These are phyloP conservation scores for Rhinocladiella similis DNA, from an alignment of 2,329 filamentous ascomycete species.

Conservation along the genomic window DNA sequence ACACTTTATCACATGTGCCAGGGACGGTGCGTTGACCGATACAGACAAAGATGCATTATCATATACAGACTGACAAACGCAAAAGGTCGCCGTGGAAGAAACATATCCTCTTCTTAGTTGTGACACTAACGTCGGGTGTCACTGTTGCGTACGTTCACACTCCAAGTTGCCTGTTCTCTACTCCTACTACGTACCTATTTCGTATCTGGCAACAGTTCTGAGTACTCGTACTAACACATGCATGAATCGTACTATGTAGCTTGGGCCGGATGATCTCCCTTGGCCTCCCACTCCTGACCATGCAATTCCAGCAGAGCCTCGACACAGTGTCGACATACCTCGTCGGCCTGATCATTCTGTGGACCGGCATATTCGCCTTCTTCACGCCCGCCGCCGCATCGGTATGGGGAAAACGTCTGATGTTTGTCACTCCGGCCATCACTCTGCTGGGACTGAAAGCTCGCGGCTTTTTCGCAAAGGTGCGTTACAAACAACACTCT, in stretches of 20 bases:
- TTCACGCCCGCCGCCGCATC: slow-evolving; percentile 39
- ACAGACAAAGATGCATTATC: not conserved
- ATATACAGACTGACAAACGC: not conserved
- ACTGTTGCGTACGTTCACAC: slow-evolving; percentile 26
- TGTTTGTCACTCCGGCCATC: slow-evolving; percentile 39
- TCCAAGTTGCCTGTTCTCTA: slow-evolving; percentile 19
- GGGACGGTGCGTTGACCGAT: slow-evolving; percentile 21
- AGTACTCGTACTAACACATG: no score
- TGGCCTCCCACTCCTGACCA: slow-evolving; percentile 37
- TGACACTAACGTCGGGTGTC: slow-evolving; percentile 28
- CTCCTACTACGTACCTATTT: not conserved
- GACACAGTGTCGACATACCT: slow-evolving; percentile 38
- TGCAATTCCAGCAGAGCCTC: slow-evolving; percentile 39
- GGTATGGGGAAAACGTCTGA: slow-evolving; percentile 38
- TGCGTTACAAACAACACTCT: slow-evolving; percentile 20
- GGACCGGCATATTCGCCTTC: slow-evolving; percentile 45
- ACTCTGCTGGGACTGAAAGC: slow-evolving; percentile 39
- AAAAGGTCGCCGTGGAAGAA: slow-evolving; percentile 29
- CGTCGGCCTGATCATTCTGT: slow-evolving; percentile 39
- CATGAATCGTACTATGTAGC: slow-evolving; percentile 7
- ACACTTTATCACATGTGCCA: slow-evolving; percentile 31
- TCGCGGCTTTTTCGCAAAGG: slow-evolving; percentile 28
- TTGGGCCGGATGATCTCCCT: slow-evolving; percentile 45
- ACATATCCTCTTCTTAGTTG: slow-evolving; percentile 28
- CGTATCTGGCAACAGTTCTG: no score